Evolutionary conservation across 1,139 yeast genomes (phyloP).

Genomic region (Scheffersomyces titani): DNA sequence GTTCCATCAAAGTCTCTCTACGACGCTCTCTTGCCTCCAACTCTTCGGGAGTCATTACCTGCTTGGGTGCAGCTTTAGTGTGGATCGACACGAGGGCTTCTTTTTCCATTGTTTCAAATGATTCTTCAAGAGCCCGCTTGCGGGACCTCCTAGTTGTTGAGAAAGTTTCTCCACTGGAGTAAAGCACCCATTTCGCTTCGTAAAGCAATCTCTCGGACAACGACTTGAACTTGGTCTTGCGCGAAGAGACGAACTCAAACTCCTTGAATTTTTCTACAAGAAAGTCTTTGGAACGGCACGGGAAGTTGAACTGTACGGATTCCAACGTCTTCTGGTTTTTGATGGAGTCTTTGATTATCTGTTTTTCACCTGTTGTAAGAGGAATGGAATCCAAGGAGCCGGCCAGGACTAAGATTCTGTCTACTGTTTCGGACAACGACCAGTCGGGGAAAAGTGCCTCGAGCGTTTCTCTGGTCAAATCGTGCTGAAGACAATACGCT

Average conservation of each 20-base stretch:
- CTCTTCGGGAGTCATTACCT: conserved; percentile 6
- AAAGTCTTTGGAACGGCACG: conserved; percentile 15
- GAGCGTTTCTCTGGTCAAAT: not conserved
- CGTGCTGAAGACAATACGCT: not conserved
- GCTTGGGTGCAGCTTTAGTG: conserved; percentile 1
- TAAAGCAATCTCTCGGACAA: conserved; percentile 34
- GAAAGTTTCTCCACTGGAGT: conserved; percentile 14
- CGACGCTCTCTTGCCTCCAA: conserved; percentile 3
- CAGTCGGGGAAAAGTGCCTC: not conserved
- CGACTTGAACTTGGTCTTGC: conserved; percentile 30
- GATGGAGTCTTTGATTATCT: conserved; percentile 4
- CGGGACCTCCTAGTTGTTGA: conserved; percentile 11
- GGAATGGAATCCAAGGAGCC: not conserved
- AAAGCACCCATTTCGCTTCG: conserved; percentile 40
- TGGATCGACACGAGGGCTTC: not conserved
- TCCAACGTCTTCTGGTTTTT: conserved; percentile 3
- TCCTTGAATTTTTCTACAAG: conserved; percentile 21
- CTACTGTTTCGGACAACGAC: not conserved
- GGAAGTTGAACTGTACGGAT: conserved; percentile 5
- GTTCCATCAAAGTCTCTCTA: conserved; percentile 3
- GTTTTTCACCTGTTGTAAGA: conserved; percentile 11
- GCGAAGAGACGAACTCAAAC: conserved; percentile 20
- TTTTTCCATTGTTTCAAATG: not conserved
- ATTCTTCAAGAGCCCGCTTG: conserved; percentile 8
- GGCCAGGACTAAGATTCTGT: not conserved